These are phyloP conservation scores for Leishmania tarentolae DNA, from an alignment of 208 protist species.

Conservation along the genomic window DNA sequence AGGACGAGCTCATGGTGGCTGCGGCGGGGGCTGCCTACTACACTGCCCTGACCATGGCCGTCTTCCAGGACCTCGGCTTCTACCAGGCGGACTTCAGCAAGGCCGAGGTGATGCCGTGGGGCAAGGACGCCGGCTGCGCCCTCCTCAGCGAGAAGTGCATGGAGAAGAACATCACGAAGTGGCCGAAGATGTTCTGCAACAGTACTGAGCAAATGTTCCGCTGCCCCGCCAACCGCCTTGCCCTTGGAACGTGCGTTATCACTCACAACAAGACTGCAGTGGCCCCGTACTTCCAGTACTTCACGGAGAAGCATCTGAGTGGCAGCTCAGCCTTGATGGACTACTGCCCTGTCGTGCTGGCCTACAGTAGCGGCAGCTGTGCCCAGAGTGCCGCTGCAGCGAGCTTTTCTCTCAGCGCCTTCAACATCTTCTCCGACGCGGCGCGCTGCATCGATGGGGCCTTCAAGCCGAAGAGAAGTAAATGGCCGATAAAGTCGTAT, in stretches of 20 bases:
- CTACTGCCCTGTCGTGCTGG: neutral
- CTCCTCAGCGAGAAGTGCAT: constrained; percentile 58
- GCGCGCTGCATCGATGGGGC: constrained; percentile 6
- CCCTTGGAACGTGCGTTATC: neutral
- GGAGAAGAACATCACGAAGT: constrained; percentile 28
- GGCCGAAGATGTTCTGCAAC: constrained; percentile 59
- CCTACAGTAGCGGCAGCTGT: neutral
- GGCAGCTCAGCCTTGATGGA: neutral
- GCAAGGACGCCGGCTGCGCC: constrained; percentile 51
- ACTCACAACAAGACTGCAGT: neutral
- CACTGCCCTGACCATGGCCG: constrained; percentile 76
- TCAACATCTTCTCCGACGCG: neutral
- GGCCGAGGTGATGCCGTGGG: constrained; percentile 75
- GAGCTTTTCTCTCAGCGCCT: neutral
- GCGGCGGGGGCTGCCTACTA: constrained; percentile 34
- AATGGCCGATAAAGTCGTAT: neutral
- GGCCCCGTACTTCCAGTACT: neutral
- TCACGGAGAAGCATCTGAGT: neutral
- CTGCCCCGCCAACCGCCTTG: neutral
- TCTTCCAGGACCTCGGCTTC: constrained; percentile 79
- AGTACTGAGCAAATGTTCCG: fast-evolving
- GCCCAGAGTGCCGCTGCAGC: neutral
- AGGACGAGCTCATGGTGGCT: constrained; percentile 86
- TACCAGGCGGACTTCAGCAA: constrained; percentile 74
- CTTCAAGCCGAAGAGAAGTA: neutral